Percentiles rank a stretch among this genome's conserved stretches.
phyloP scores from a whole-genome alignment of 805 yeast genomes.

The Wickerhamomyces silvicola region DNA sequence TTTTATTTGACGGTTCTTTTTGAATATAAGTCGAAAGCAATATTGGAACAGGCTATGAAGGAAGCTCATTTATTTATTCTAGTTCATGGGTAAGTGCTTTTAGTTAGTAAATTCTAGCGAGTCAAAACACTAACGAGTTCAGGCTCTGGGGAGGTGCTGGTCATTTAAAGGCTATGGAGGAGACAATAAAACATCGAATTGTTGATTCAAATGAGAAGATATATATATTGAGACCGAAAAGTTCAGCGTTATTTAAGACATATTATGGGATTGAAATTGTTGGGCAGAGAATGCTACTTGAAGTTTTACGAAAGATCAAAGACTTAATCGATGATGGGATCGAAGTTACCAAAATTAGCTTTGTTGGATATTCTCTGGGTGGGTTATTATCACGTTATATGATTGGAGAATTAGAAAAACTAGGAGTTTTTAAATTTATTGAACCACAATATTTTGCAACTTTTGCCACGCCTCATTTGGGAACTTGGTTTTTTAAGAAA shows the following conservation, averaged over 20 bases:
- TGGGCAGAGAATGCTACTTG: slow-evolving; percentile 65
- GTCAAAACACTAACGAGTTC: slow-evolving; percentile 1
- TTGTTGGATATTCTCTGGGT: slow-evolving; percentile 86
- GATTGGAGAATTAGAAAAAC: slow-evolving; percentile 60
- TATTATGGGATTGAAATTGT: slow-evolving; percentile 79
- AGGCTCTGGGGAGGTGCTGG: slow-evolving; percentile 60
- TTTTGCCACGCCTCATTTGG: slow-evolving; percentile 76
- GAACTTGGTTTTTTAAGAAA: slow-evolving; percentile 44
- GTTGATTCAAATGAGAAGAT: slow-evolving; percentile 34
- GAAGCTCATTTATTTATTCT: slow-evolving; percentile 57
- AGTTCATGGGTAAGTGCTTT: slow-evolving; percentile 58
- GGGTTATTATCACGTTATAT: slow-evolving; percentile 80
- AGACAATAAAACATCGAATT: slow-evolving; percentile 32
- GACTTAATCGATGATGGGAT: slow-evolving; percentile 24
- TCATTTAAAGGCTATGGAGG: slow-evolving; percentile 46
- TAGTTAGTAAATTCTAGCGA: not conserved
- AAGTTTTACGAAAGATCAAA: slow-evolving; percentile 43
- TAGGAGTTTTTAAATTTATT: slow-evolving; percentile 46
- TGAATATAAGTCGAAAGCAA: not conserved
- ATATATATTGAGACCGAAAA: slow-evolving; percentile 43
- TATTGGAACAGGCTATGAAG: slow-evolving; percentile 4
- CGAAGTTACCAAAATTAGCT: slow-evolving; percentile 48
- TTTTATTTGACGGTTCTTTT: too few relatives aligned
- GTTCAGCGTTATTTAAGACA: slow-evolving; percentile 67
- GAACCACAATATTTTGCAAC: slow-evolving; percentile 60